Evolutionary conservation across 148 eudicot species (phyloP), one percentile per base, ranked within the genome.

Genomic region (Suaeda aralocaspica): DNA sequence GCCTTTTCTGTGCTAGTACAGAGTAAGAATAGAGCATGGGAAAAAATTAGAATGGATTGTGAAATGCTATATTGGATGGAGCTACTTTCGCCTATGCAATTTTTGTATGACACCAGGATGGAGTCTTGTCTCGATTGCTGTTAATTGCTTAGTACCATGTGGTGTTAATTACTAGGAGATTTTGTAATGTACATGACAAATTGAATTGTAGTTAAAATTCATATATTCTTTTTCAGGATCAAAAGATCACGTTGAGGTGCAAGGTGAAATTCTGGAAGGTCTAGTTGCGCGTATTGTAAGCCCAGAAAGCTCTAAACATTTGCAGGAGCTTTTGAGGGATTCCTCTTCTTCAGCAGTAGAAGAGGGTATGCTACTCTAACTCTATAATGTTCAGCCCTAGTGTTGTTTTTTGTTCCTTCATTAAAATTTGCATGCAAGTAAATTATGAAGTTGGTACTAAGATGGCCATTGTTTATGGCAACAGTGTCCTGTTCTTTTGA

Each of bases 241-340:
- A 25, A 87, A 78, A 68, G 89, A 93, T 84, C 98, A 93, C 70
- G 46, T 79, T 66, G 80, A 82, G 82, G 90, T 78, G 70, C 98
- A 93, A 73, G 98, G 98, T 51, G 98, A 93, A 82, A 90, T 93
- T 76, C 80, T 93, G 81, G 98, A 93, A 84, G 98, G 98, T 74
- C 95, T 93, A 70, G 98, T 93, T 72, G 95, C 96, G 79, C 98
- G 98, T 62, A 81, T 88, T 66, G 98, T 93, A 24, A 85, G 89
- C 81, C 86, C 77, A 74, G 88, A 84, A 57, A 90, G 98, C 78
- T 77, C 90, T 67, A 83, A 87, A 59, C 85, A 86, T 41, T 85
- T 93, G 94, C 86, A 87, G 77, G 90, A 84, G 72, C 91, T 88
- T 80, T 60, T 90, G 59, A 74, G 68, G 74, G 95, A 88, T 67